Evolutionary conservation across 441 rosid genomes (phyloP), one percentile per base, ranked within the genome.

Genomic region (Biscutella auriculata): DNA sequence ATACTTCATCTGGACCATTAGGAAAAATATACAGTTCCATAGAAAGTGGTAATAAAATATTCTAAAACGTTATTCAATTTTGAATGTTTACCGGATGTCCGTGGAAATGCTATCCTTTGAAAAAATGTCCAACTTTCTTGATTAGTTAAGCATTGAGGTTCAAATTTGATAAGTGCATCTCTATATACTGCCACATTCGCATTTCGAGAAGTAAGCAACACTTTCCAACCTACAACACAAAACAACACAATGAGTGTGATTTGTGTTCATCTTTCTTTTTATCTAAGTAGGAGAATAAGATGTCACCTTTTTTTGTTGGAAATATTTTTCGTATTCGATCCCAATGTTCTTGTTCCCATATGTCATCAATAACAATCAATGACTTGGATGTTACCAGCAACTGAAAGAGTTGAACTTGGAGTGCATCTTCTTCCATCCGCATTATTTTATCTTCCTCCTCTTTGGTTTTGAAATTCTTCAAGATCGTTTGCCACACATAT

Each of bases 151-250:
- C 7, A 32, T 0, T 25, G 1, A 11, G 64, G 62, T 60, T 39
- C 37, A 6, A 66, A 73, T 13, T 34, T 17, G n/a, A 42, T 1
- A 16, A 62, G 40, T 42, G 6, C 35, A 58, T 57, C 43, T 63
- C 54, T 13, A 49, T 63, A 13, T n/a, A 9, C 12, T 23, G 53
- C 71, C 0, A 64, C 59, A 4, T 46, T 53, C 26, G 39, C 49
- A 19, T 67, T 68, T 0, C 69, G 71, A 26, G 68, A 53, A 11
- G 74, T 71, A 47, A 71, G 33, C 47, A 75, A 3, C 39, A 75
- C 36, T 47, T 60, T 71, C 61, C 66, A 44, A 9, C 46, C 59
- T 51, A 4, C 21, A 49, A 48, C 1, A 5, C 6, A 19, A 19
- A 19, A 19, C 23, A 19, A 19, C 2, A 19, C 4, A 19, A 19